Evolutionary conservation across 2,329 filamentous ascomycete species (phyloP), one percentile per base, ranked within the genome.

Genomic region (Fusarium multiceps): DNA sequence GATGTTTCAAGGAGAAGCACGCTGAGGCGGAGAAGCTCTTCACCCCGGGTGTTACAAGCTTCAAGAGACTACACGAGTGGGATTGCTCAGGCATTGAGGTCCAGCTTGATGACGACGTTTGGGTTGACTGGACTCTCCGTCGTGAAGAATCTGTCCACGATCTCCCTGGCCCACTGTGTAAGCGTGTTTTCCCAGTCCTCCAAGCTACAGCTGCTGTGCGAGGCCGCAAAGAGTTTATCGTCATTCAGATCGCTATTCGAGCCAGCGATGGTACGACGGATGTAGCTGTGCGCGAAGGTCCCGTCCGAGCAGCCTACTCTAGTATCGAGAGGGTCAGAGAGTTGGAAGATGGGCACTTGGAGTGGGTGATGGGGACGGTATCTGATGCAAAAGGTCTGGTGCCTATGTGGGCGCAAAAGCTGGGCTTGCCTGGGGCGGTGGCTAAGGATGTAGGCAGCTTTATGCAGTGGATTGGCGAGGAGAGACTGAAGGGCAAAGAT

Each of bases 361-460:
- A 91, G 78, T 96, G 92, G 92, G 82, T 90, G 61, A 94, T 95
- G 91, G 91, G 88, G 11, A 94, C 92, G 12, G 87, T 89, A 13
- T 91, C 89, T 63, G 87, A 94, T 77, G 92, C 92, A 0, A 84
- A 85, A 56, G 92, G 92, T 0, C 78, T 85, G 28, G 74, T 94
- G 59, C 92, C 92, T 1, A 82, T 85, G 76, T 89, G 84, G 82
- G 76, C 91, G 70, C 92, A 94, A 82, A 89, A 88, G 66, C 73
- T 87, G 76, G 88, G 86, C 6, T 83, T 92, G 50, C 87, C 89
- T 3, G 85, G 84, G 2, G 84, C 87, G 64, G 84, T 94, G 50
- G 87, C 87, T 20, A 92, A 92, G 80, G 92, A 94, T 75, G 91
- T 93, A 9, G 87, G 88, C 7, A 80, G 90, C 71, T 92, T 93